phyloP scores from a whole-genome alignment of 139 green algal species.

The Haematococcus lacustris region DNA sequence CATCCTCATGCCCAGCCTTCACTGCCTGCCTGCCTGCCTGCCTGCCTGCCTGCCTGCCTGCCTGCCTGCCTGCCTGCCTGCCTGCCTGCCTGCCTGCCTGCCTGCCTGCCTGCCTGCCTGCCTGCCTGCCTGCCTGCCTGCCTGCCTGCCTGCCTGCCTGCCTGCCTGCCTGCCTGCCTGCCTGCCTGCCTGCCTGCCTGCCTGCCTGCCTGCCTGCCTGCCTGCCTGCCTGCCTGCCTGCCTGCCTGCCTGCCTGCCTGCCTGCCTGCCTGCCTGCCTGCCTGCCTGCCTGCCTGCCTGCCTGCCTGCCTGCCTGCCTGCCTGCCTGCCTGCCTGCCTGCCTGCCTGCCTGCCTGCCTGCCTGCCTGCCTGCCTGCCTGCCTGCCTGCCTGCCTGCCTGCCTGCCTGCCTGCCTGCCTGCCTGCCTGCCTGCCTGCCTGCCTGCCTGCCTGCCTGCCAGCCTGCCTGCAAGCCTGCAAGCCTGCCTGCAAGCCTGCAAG shows the following conservation, averaged over 20 bases:
- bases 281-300: neutral
- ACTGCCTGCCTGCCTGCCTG: neutral
- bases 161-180: neutral
- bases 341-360: neutral
- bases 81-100: conserved; percentile 8
- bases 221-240: neutral
- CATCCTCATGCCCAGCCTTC: conserved; percentile 3
- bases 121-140: neutral
- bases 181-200: neutral
- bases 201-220: neutral
- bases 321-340: neutral
- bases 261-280: neutral
- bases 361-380: neutral
- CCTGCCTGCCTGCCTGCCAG: neutral
- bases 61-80: neutral
- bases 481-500: neutral
- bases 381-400: neutral
- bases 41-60: neutral
- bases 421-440: neutral
- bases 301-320: neutral
- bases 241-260: neutral
- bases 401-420: neutral
- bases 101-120: too few relatives aligned
- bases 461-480: neutral
- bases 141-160: neutral